Conservation (phyloP, 2,329 filamentous ascomycete species). For the Penicillium sp. region DNA sequence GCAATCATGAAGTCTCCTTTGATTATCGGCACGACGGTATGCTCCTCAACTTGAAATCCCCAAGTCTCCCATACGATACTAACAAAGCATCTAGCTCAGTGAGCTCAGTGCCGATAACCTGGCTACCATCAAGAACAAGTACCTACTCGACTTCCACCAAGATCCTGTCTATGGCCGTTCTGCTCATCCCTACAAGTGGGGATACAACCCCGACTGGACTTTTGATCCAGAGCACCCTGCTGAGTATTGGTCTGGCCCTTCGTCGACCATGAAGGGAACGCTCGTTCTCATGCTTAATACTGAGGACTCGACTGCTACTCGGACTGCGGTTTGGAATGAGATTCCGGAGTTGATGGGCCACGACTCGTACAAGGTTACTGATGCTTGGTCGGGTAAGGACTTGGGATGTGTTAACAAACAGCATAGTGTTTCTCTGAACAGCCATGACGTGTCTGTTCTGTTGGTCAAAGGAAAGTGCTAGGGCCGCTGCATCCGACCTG, state of each 20-base stretch:
- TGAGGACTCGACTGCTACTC: conserved; percentile 20
- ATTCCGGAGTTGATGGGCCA: conserved; percentile 27
- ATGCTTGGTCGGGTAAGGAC: conserved; percentile 33
- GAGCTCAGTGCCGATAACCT: conserved; percentile 39
- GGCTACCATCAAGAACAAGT: conserved; percentile 45
- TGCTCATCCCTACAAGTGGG: conserved; percentile 45
- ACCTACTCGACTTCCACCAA: conserved; percentile 49
- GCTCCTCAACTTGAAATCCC: neutral
- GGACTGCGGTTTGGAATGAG: conserved; percentile 32
- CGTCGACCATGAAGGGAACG: conserved; percentile 26
- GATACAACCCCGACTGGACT: conserved; percentile 37
- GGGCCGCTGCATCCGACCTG: neutral
- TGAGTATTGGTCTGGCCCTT: conserved; percentile 39
- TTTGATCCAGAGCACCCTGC: conserved; percentile 35
- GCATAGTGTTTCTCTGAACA: conserved; percentile 24
- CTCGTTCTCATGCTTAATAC: conserved; percentile 36
- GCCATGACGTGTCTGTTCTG: conserved; percentile 34
- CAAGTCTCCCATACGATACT: neutral
- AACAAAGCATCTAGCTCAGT: conserved; percentile 29
- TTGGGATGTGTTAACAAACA: conserved; percentile 31
- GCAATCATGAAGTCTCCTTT: conserved; percentile 53
- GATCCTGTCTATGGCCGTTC: conserved; percentile 45
- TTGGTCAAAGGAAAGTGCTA: conserved; percentile 24
- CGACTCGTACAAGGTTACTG: conserved; percentile 23
- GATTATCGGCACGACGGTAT: conserved; percentile 49